Conservation (phyloP, 257 asterid species). For the Lycium ferocissimum region DNA sequence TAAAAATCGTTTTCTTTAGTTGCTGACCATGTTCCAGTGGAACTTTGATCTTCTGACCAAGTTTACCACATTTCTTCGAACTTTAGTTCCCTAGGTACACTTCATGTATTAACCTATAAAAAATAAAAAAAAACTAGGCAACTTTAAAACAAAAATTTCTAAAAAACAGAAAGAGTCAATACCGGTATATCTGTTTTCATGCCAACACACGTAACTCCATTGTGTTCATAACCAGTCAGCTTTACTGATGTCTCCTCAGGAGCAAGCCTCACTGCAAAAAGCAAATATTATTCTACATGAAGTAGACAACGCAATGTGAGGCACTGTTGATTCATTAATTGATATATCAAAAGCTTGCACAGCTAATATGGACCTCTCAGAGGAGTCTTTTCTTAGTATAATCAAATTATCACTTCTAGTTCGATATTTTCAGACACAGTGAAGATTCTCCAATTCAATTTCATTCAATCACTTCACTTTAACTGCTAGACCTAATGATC, state of each 20-base stretch:
- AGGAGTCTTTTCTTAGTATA: background rate
- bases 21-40: background rate
- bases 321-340: too few species aligned
- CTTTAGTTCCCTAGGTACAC: background rate
- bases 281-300: background rate
- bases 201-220: slow-evolving; percentile 92
- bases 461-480: background rate
- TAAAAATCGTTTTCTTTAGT: background rate
- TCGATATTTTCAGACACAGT: too few species aligned
- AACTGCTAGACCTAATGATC: background rate
- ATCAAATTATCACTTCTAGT: background rate
- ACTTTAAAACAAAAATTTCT: background rate
- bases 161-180: slow-evolving; percentile 21
- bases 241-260: slow-evolving; percentile 80
- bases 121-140: background rate
- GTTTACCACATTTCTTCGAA: background rate
- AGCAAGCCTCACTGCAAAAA: slow-evolving; percentile 90
- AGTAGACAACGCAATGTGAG: background rate
- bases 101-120: background rate
- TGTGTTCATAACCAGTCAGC: slow-evolving; percentile 87
- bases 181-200: slow-evolving; percentile 95
- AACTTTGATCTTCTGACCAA: too few species aligned
- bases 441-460: background rate
- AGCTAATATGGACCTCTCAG: background rate
- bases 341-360: background rate